Percentiles rank a stretch among this genome's conserved stretches.
phyloP scores from a whole-genome alignment of 148 eudicot species.

The Rhododendron mucronatum region DNA sequence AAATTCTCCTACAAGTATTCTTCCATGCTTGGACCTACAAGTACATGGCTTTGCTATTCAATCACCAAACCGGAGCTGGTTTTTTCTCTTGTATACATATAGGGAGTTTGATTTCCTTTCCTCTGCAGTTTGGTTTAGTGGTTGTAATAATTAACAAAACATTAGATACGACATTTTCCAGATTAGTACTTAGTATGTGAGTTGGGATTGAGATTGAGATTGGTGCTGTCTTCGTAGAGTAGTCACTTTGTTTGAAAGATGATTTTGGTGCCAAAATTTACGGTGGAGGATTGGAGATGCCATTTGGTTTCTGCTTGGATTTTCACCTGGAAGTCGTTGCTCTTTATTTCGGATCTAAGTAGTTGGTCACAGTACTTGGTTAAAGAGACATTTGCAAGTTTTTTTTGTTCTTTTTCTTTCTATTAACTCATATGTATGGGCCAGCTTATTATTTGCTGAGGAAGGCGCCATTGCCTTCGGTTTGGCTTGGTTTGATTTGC shows the following conservation, averaged over 20 bases:
- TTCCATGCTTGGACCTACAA: background rate
- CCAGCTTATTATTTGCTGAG: background rate
- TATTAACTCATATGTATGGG: background rate
- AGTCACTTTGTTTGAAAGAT: background rate
- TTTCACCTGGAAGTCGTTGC: background rate
- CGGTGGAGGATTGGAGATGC: background rate
- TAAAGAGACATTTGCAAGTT: background rate
- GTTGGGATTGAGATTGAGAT: constrained; percentile 6
- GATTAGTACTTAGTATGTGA: background rate
- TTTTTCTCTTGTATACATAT: background rate
- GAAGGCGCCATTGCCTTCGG: background rate
- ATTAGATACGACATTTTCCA: background rate
- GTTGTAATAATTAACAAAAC: background rate
- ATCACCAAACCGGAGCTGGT: background rate
- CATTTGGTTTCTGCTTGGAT: background rate
- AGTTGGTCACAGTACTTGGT: background rate
- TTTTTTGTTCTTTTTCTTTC: background rate
- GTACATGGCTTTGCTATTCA: background rate
- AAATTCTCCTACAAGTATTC: background rate
- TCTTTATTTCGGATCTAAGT: background rate
- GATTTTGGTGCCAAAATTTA: background rate
- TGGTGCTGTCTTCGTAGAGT: background rate
- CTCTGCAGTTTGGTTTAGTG: background rate
- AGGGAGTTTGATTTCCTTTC: background rate
- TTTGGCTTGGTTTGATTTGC: background rate